A percentile compares a stretch with the other conserved stretches of the same genome.
phyloP scores from a whole-genome alignment of 2,329 filamentous ascomycete species.

The Colletotrichum sojae region DNA sequence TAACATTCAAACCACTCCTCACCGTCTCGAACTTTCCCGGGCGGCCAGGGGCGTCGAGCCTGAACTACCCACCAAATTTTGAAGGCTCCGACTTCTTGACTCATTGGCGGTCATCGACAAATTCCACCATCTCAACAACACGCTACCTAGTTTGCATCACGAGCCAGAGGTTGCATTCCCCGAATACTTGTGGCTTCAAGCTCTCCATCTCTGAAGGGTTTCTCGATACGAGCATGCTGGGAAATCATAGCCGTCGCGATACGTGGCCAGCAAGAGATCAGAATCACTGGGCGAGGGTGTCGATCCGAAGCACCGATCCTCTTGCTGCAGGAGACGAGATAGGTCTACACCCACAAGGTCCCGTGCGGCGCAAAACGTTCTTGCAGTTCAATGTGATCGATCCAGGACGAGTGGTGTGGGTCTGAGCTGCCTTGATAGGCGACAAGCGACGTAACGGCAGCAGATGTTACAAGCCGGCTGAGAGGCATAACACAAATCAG shows the following conservation, averaged over 20 bases:
- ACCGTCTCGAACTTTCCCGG: background rate
- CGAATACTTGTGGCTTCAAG: background rate
- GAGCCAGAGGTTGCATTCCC: too few relatives aligned
- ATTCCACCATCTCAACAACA: too few relatives aligned
- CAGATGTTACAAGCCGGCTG: background rate
- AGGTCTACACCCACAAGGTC: background rate
- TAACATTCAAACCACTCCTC: background rate
- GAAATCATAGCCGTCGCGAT: background rate
- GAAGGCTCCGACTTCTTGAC: too few relatives aligned
- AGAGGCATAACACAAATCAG: background rate
- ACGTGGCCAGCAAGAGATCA: background rate
- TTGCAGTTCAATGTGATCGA: background rate
- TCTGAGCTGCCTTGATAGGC: background rate
- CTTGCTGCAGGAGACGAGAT: background rate
- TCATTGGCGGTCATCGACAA: too few relatives aligned
- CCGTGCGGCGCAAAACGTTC: background rate
- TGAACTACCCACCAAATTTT: too few relatives aligned
- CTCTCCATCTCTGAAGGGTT: background rate
- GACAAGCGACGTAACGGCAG: background rate
- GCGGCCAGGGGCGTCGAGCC: background rate
- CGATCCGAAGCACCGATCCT: background rate
- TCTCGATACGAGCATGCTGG: conserved; percentile 1
- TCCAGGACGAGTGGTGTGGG: background rate
- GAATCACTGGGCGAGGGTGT: background rate
- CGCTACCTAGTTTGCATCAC: too few relatives aligned